Base-by-base conservation (phyloP, 805 yeast genomes). In the Ogataea allantospora region DNA sequence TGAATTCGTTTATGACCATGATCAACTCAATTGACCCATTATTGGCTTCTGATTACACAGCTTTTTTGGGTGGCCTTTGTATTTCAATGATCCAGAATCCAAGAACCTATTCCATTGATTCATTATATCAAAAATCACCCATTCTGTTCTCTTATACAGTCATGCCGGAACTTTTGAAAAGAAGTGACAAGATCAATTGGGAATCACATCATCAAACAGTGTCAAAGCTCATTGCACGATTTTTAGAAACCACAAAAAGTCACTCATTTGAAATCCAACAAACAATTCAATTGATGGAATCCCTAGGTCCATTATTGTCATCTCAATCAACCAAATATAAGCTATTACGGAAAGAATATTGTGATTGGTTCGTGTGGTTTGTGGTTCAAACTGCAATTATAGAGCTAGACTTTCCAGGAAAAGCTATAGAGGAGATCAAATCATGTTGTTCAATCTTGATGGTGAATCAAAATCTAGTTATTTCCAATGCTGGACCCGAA, bases 371-470 rank as follows among this genome's bases (percentile, higher is more conserved):
- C 29, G 26, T 48, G 1, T 42, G 41, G 25, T 27, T 46, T 9
- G 39, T 50, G n/a, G 19, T 40, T 7, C 30, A 35, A 8, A 37
- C 42, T 14, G 39, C 52, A 5, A 34, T 35, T 16, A 22, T 6
- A 3, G 47, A 50, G 22, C 21, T 42, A 3, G 26, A 30, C 3
- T 25, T 17, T 16, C 40, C 48, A 1, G 27, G 27, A 4, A 8
- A 17, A 4, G 16, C 30, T 1, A 15, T 33, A 3, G 34, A 34
- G 4, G 30, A 29, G 3, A 27, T 55, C 22, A 50, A 45, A 17
- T 22, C 35, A 12, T 58, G 58, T 28, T 54, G 53, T 20, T 50
- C 58, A 10, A 35, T 39, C 4, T 39, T 56, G 18, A 54, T 57
- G 57, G 28, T 48, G 22, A 43, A 50, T 14, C 46, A 49, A 17